phyloP scores from a whole-genome alignment of 495 filamentous ascomycete genomes.

The Neurospora sp. region DNA sequence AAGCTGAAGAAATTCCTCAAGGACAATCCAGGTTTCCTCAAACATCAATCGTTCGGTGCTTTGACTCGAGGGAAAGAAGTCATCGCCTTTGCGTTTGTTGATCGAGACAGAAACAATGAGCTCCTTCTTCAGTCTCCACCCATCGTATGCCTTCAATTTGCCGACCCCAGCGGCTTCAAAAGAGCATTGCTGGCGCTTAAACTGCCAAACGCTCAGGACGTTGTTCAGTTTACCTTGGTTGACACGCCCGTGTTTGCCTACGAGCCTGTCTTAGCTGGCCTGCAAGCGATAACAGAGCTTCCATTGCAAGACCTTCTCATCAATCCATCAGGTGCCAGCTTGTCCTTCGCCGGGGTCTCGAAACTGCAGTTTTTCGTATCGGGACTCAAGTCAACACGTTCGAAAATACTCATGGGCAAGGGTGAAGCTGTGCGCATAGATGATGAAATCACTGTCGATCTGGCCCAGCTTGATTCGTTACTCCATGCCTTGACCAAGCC shows the following conservation, averaged over 20 bases:
- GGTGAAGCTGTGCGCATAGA: not conserved
- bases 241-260: slow-evolving; percentile 62
- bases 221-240: slow-evolving; percentile 44
- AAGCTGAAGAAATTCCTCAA: slow-evolving; percentile 38
- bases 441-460: slow-evolving; percentile 34
- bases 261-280: slow-evolving; percentile 53
- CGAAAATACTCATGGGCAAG: not conserved
- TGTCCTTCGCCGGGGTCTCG: not conserved
- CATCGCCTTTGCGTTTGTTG: slow-evolving; percentile 52
- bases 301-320: slow-evolving; percentile 45
- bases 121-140: slow-evolving; percentile 39
- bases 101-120: slow-evolving; percentile 31
- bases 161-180: slow-evolving; percentile 26
- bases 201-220: slow-evolving; percentile 26
- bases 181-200: slow-evolving; percentile 29
- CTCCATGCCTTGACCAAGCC: slow-evolving; percentile 41
- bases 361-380: not conserved
- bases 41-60: slow-evolving; percentile 53
- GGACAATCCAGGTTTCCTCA: slow-evolving; percentile 41
- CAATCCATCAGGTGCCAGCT: slow-evolving; percentile 6
- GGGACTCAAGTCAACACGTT: not conserved
- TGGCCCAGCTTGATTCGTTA: slow-evolving; percentile 50
- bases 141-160: slow-evolving; percentile 42
- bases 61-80: slow-evolving; percentile 41
- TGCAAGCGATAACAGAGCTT: slow-evolving; percentile 47